These are phyloP conservation scores for Cladochytrium tenue DNA, from an alignment of 371 early-diverging fungal genomes.

Conservation along the genomic window DNA sequence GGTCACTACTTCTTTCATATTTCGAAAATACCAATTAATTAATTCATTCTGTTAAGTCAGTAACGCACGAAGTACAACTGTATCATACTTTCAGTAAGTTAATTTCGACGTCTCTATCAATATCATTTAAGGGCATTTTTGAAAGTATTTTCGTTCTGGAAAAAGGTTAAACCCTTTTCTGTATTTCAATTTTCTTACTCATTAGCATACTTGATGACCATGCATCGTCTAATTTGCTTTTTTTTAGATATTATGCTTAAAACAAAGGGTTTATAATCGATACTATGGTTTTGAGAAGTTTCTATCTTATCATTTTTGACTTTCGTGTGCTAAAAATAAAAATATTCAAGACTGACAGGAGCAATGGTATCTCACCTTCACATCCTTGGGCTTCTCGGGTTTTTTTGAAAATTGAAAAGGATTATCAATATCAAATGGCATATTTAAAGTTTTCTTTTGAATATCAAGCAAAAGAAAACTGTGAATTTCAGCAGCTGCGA, in stretches of 20 bases:
- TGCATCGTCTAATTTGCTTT: slow-evolving; percentile 41
- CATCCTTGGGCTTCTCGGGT: too few relatives aligned
- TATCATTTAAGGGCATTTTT: slow-evolving; percentile 25
- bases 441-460: too few relatives aligned
- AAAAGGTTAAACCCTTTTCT: background rate
- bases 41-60: slow-evolving; percentile 27
- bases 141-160: slow-evolving; percentile 16
- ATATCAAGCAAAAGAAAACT: slow-evolving; percentile 36
- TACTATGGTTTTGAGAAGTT: too few relatives aligned
- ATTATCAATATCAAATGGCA: too few relatives aligned
- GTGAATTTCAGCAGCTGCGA: slow-evolving; percentile 43
- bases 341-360: too few relatives aligned
- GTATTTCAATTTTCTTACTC: slow-evolving; percentile 25
- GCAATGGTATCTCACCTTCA: too few relatives aligned
- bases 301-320: too few relatives aligned
- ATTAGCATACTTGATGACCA: slow-evolving; percentile 43
- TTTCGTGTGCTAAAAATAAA: too few relatives aligned
- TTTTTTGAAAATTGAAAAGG: too few relatives aligned
- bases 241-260: slow-evolving; percentile 41
- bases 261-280: slow-evolving; percentile 42
- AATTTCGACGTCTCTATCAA: slow-evolving; percentile 29
- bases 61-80: background rate
- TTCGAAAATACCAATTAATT: slow-evolving; percentile 48
- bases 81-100: slow-evolving; percentile 25
- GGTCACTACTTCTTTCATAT: slow-evolving; percentile 41